A percentile compares a stretch with the other conserved stretches of the same genome.
These are phyloP conservation scores for Orbilia quercus DNA, from an alignment of 2,329 filamentous ascomycete species.

Conservation along the genomic window DNA sequence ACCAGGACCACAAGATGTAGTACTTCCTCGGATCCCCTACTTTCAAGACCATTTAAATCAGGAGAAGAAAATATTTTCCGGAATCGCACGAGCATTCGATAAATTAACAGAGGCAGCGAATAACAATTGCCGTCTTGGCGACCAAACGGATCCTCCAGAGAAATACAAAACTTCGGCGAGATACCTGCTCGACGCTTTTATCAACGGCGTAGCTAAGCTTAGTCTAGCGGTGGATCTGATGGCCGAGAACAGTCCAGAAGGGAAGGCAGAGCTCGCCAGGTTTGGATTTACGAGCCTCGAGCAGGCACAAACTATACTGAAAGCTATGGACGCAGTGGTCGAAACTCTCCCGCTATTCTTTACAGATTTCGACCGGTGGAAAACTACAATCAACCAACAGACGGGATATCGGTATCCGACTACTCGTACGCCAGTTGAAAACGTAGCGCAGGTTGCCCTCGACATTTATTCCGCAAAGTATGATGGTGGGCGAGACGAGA, in stretches of 20 bases:
- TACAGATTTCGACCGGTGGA: neutral
- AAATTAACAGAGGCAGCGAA: neutral
- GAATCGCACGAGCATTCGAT: neutral
- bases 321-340: neutral
- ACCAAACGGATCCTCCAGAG: conserved; percentile 1
- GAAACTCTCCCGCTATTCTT: neutral
- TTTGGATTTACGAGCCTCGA: neutral
- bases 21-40: neutral
- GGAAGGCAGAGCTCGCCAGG: conserved; percentile 7
- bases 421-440: neutral
- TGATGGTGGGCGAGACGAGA: neutral
- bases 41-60: neutral
- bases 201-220: neutral
- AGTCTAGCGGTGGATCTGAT: neutral
- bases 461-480: conserved; percentile 6
- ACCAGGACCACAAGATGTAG: neutral
- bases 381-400: neutral
- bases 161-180: conserved; percentile 2
- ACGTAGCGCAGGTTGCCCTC: neutral
- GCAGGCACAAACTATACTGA: neutral
- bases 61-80: neutral
- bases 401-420: conserved; percentile 2
- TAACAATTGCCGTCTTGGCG: neutral
- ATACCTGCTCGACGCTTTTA: neutral
- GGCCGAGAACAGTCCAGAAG: conserved; percentile 4